These are phyloP conservation scores for Amanita jacksonii DNA, from an alignment of 768 basidiomycete species.

Conservation along the genomic window DNA sequence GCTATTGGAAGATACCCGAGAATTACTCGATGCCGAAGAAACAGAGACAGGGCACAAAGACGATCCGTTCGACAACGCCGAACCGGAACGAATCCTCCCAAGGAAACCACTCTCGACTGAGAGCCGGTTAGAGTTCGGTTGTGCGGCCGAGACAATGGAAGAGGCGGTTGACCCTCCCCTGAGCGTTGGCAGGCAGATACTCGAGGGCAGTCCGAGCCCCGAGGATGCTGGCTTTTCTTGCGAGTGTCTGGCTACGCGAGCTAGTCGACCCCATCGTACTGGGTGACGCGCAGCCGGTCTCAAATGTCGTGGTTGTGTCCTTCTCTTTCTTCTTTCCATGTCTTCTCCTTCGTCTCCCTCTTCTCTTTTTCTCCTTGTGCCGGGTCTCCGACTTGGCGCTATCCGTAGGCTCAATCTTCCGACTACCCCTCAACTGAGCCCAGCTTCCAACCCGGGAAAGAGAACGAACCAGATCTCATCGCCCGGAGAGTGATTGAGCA, in stretches of 20 bases:
- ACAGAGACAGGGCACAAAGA: conserved; percentile 41
- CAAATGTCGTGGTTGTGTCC: too few relatives aligned
- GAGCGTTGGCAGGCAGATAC: conserved; percentile 33
- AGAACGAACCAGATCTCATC: conserved; percentile 64
- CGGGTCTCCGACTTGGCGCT: too few relatives aligned
- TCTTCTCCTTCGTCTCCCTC: too few relatives aligned
- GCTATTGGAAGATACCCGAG: too few relatives aligned
- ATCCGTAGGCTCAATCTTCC: too few relatives aligned
- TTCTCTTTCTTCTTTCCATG: too few relatives aligned
- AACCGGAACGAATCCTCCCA: conserved; percentile 26
- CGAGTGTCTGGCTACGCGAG: conserved; percentile 29
- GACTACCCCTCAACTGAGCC: too few relatives aligned
- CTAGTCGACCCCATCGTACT: too few relatives aligned
- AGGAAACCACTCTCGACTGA: conserved; percentile 1
- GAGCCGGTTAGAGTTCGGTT: background rate
- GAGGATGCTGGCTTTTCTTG: conserved; percentile 54
- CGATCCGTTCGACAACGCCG: conserved; percentile 26
- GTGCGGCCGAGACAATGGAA: conserved; percentile 12
- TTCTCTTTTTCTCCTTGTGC: too few relatives aligned
- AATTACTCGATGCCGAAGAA: too few relatives aligned
- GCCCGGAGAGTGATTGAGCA: conserved; percentile 71
- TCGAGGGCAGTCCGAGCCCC: conserved; percentile 55
- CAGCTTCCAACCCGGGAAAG: conserved; percentile 66
- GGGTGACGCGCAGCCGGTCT: too few relatives aligned
- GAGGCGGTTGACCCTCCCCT: conserved; percentile 31